Base-by-base conservation (phyloP, 169 alveolate genomes). In the Ichthyophthirius multifiliis region DNA sequence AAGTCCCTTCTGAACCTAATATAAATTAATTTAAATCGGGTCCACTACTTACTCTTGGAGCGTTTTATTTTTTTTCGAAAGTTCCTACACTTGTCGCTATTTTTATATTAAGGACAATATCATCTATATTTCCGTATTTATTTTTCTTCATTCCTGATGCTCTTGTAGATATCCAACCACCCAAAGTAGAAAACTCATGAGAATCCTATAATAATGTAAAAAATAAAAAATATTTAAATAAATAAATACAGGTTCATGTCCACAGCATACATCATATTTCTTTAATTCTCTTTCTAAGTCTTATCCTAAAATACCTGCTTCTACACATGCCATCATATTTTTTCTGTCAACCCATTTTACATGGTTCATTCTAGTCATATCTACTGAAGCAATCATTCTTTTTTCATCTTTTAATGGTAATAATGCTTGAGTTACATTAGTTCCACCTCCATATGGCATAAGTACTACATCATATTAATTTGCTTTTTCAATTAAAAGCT, bases 121-220 rank as follows among this genome's bases (percentile, higher is more conserved):
- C 97, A 63, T 94, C 96, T 23, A 94, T 94, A 79, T 92, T 94
- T 44, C 97, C 97, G 84, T 94, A 94, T 34, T 74, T 83, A 75
- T 94, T 94, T 75, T 92, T 92, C 80, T 94, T 94, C 96, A 94
- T 94, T 73, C 97, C 97, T 35, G 95, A 88, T 15, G 96, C 96
- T 55, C 95, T 85, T n/a, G 97, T 94, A 27, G 94, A 84, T 27
- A 94, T 90, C 96, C 97, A 94, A 31, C 97, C 97, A 34, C 97
- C 97, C n/a, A 94, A 85, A 41, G 96, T 87, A 18, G 95, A 89
- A 76, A 94, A 91, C 65, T 94, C 96, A 16, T 85, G 86, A 64
- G 95, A 88, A 75, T 94, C 97, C 71, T 55, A 18, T 46, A 13
- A 46, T 45, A 45, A 45, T 4, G 16, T 12, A 46, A 16, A 46